Base-by-base conservation (phyloP, 1,284 basidiomycete genomes). In the Volvariella surrecta region DNA sequence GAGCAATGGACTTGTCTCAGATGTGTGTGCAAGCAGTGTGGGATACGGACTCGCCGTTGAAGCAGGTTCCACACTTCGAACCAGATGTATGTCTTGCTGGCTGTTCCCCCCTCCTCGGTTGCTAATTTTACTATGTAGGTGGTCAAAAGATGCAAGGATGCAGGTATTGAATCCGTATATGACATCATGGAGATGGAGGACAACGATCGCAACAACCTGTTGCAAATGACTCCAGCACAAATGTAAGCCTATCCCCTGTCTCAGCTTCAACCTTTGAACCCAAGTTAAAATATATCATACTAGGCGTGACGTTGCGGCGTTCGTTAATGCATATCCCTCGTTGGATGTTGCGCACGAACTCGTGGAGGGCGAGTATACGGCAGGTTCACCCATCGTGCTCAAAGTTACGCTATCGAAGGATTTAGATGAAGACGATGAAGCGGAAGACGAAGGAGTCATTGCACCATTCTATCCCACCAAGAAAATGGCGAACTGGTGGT, bases 11-110 rank as follows among this genome's bases (percentile, higher is more conserved):
- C 66, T 62, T 99, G 46, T 89, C 87, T n/a, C 96, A 99, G 66
- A 99, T 99, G 95, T 93, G 90, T 61, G 92, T 98, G 1, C 96
- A 99, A 63, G 94, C 89, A 0, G 84, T 95, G 60, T 98, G 95
- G 95, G 94, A 99, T 57, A 86, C 84, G 22, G 96, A 97, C 61
- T 91, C 87, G 37, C 90, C 92, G 0, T 64, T 98, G 58, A 90
- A 89, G 58, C 95, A 99, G 61, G 87, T 99, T 38, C 96, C 96
- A 8, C 91, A 96, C 64, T 99, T 98, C 63, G 89, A 94, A 50
- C 64, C 76, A 7, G 87, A 92, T 38, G 88, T 89, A 56, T 50
- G 70, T 54, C 24, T 6, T 28, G 24, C 24, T 28, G 6, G 24
- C 24, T 6, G 24, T 28, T 28, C 24, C n/a, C n/a, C n/a, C n/a